Evolutionary conservation across 306 rosid genomes (phyloP).

Genomic region (Aeschynomene evenia): DNA sequence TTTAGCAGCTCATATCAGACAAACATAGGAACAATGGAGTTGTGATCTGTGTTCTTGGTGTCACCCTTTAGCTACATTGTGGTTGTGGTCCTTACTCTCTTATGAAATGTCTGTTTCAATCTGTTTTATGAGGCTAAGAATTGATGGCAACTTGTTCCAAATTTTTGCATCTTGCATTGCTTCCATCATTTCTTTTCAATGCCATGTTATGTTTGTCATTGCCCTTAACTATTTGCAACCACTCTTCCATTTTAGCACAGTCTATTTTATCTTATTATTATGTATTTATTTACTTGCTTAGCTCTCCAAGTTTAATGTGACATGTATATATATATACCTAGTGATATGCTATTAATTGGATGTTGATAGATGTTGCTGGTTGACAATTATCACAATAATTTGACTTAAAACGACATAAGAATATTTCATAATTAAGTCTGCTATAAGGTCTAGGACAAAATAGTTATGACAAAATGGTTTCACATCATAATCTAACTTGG

Average conservation of each 20-base stretch:
- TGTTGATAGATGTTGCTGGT: constrained; percentile 1
- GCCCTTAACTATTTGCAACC: not conserved
- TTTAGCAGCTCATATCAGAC: constrained; percentile 31
- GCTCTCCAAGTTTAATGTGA: not conserved
- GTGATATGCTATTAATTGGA: not conserved
- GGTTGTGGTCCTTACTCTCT: constrained; percentile 33
- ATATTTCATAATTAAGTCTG: constrained; percentile 23
- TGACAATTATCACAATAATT: not conserved
- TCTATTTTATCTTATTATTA: not conserved
- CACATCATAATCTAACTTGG: constrained; percentile 9
- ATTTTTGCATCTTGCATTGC: constrained; percentile 24
- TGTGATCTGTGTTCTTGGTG: constrained; percentile 30
- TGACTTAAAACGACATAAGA: not conserved
- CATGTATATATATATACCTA: not conserved
- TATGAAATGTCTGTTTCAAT: constrained; percentile 46
- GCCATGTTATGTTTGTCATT: constrained; percentile 20
- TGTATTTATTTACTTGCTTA: not conserved
- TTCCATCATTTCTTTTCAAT: constrained; percentile 13
- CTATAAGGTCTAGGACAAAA: not conserved
- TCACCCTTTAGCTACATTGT: constrained; percentile 28
- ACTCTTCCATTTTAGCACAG: not conserved
- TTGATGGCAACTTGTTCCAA: constrained; percentile 18
- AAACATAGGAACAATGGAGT: constrained; percentile 32
- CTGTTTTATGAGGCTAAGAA: constrained; percentile 27
- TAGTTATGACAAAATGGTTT: not conserved